Base-by-base conservation (phyloP, 768 basidiomycete species). In the Russula lepida region DNA sequence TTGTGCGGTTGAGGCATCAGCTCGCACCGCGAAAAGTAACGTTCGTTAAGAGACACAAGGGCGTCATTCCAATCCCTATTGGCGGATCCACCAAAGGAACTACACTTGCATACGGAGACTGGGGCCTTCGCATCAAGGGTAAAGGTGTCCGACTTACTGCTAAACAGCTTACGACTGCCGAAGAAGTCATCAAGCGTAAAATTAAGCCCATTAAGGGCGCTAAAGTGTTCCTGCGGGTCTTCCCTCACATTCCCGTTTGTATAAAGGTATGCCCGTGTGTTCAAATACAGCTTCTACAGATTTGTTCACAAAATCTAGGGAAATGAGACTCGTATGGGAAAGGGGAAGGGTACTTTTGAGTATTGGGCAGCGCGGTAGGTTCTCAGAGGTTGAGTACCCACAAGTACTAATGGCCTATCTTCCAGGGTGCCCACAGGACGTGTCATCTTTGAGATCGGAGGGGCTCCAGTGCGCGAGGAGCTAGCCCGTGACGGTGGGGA, bases 241-340 rank as follows among this genome's bases (percentile, higher is more conserved):
- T 98, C 75, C 95, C 97, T 4, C 94, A 98, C 74, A 86, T 97
- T 61, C 94, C 95, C 3, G 94, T 99, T 62, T 97, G 95, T 77
- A 86, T 98, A 57, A 98, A 99, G 83, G 92, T 91, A 60, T 47
- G 78, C 68, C 9, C 77, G 68, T 8, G 39, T 17, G 2, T 49
- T 51, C 11, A 44, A 44, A 51, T 51, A 17, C 35, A 15, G 56
- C 9, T 54, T 19, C n/a, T 6, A n/a, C 25, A 49, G n/a, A n/a
- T n/a, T 61, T 25, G 50, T 12, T 35, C 35, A 28, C 7, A 15
- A 15, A 32, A 25, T 60, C 6, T 62, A 93, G 91, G 95, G 97
- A 56, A 98, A 97, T 68, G 95, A 98, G 74, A 95, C 93, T 6
- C 89, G 97, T 80, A 98, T 98, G 97, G 97, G 97, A 54, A 98